Evolutionary conservation across 345 rosid genomes (phyloP).

Genomic region (Populus euphratica): DNA sequence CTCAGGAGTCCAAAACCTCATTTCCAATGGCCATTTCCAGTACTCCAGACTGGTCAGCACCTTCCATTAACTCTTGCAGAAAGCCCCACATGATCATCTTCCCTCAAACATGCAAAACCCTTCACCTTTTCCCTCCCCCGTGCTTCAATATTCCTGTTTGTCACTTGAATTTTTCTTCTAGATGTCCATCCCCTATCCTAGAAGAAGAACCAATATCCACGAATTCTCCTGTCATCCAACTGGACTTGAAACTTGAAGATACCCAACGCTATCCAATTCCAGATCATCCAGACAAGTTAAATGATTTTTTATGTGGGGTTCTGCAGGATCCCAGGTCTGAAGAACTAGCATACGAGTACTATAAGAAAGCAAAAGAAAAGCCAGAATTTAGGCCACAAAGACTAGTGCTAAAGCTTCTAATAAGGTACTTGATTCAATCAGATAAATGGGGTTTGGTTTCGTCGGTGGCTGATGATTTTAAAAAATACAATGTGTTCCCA

Average conservation of each 20-base stretch:
- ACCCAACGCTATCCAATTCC: slow-evolving; percentile 28
- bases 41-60: slow-evolving; percentile 39
- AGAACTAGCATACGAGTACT: slow-evolving; percentile 45
- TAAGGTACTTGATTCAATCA: slow-evolving; percentile 51
- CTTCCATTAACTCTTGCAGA: slow-evolving; percentile 28
- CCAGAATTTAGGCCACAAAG: slow-evolving; percentile 48
- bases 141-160: slow-evolving; percentile 27
- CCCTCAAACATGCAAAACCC: slow-evolving; percentile 30
- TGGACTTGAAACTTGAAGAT: slow-evolving; percentile 19
- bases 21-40: slow-evolving; percentile 44
- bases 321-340: slow-evolving; percentile 43
- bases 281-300: slow-evolving; percentile 30
- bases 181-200: slow-evolving; percentile 44
- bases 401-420: slow-evolving; percentile 42
- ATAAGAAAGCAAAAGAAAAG: slow-evolving; percentile 54
- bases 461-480: slow-evolving; percentile 52
- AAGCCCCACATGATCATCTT: slow-evolving; percentile 18
- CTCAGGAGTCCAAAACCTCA: not conserved
- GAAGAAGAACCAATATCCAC: slow-evolving; percentile 40
- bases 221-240: slow-evolving; percentile 4
- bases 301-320: slow-evolving; percentile 40
- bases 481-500: slow-evolving; percentile 49
- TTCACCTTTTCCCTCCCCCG: slow-evolving; percentile 22
- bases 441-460: slow-evolving; percentile 61
- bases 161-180: slow-evolving; percentile 32